A percentile compares a stretch with the other conserved stretches of the same genome.
phyloP scores from a whole-genome alignment of 2,329 filamentous ascomycete species.

The Fusarium poae region DNA sequence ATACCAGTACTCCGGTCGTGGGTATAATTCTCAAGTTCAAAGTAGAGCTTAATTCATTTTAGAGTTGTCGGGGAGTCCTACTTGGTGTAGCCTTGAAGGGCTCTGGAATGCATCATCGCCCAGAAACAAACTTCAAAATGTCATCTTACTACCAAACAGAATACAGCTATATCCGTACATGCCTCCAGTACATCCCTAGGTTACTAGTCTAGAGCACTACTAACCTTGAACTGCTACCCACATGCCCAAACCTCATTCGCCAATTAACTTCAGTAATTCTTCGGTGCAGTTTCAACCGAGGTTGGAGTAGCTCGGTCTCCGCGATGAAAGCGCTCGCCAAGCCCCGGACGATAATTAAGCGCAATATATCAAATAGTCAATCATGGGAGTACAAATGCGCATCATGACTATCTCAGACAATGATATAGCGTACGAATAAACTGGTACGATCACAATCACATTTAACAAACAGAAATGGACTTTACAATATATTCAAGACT shows the following conservation, averaged over 20 bases:
- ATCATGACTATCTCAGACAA: background rate
- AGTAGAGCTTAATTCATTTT: background rate
- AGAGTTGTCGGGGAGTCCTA: too few relatives aligned
- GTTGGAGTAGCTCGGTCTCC: constrained; percentile 23
- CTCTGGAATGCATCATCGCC: too few relatives aligned
- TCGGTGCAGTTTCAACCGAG: constrained; percentile 32
- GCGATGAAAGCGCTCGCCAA: constrained; percentile 9
- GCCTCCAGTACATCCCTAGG: background rate
- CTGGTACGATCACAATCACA: background rate
- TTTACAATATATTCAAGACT: constrained; percentile 47
- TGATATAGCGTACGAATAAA: too few relatives aligned
- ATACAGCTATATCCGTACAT: background rate
- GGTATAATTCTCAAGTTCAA: background rate
- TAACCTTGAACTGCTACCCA: background rate
- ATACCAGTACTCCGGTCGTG: background rate
- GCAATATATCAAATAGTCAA: background rate
- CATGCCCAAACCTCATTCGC: constrained; percentile 13
- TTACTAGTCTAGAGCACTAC: background rate
- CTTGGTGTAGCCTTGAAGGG: too few relatives aligned
- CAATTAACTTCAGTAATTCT: constrained; percentile 1
- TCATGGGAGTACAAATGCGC: background rate
- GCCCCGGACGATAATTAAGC: background rate
- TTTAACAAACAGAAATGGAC: constrained; percentile 2
- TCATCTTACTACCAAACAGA: background rate
- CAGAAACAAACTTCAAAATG: background rate